These are phyloP conservation scores for Diaporthe sp. DNA, from an alignment of 2,329 filamentous ascomycete genomes.

Conservation along the genomic window DNA sequence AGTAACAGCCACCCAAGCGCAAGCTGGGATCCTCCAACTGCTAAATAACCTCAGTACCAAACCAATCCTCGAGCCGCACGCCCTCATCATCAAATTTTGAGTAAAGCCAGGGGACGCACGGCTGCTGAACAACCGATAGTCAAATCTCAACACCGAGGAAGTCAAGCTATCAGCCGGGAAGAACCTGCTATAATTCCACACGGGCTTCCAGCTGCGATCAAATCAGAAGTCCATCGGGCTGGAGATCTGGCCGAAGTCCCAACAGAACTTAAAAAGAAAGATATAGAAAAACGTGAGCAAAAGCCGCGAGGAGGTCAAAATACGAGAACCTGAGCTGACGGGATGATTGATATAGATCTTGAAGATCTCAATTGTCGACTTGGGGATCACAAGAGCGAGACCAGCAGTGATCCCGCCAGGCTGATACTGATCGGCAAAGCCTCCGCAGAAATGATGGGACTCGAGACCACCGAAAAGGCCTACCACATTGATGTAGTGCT, in stretches of 20 bases:
- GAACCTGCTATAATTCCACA: neutral
- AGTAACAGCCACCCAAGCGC: too few species aligned
- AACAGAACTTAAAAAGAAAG: neutral
- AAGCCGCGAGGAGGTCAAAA: too few species aligned
- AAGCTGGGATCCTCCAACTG: neutral
- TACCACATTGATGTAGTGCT: neutral
- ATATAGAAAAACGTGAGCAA: neutral
- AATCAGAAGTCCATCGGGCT: neutral
- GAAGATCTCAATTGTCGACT: neutral
- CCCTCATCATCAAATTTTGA: neutral
- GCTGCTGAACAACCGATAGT: too few species aligned
- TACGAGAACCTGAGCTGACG: neutral
- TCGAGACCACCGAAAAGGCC: neutral
- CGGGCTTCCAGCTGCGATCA: neutral
- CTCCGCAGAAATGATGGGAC: neutral
- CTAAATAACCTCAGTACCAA: too few species aligned
- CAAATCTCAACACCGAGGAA: neutral
- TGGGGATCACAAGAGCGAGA: neutral
- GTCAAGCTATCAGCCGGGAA: neutral
- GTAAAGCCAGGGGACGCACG: too few species aligned
- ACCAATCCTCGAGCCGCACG: too few species aligned
- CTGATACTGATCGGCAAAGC: neutral
- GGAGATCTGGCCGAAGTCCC: too few species aligned
- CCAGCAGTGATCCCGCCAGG: neutral
- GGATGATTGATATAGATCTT: neutral